These are phyloP conservation scores for Microcera coccophila DNA, from an alignment of 2,329 filamentous ascomycete genomes.

Conservation along the genomic window DNA sequence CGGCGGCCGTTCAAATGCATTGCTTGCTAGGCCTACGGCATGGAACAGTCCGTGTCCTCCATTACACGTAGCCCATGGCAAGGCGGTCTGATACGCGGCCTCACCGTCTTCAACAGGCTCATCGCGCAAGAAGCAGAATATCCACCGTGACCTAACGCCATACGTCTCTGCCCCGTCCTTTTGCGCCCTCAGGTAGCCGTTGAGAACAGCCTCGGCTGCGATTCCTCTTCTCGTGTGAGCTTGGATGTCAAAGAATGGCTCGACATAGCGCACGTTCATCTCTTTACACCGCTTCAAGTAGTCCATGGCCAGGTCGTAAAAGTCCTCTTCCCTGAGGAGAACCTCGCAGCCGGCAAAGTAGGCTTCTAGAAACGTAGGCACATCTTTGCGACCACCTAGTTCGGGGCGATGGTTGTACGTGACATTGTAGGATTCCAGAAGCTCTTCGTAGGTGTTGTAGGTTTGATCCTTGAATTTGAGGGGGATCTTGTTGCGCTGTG, in stretches of 20 bases:
- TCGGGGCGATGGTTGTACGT: constrained; percentile 48
- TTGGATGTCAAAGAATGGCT: constrained; percentile 77
- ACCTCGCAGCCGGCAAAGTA: constrained; percentile 75
- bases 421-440: constrained; percentile 58
- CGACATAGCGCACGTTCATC: constrained; percentile 65
- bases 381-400: constrained; percentile 31
- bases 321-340: constrained; percentile 62
- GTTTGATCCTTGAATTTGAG: constrained; percentile 48
- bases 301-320: constrained; percentile 64
- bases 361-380: constrained; percentile 61
- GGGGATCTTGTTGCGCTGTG: constrained; percentile 58
- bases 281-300: constrained; percentile 62
- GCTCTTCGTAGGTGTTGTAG: constrained; percentile 56
- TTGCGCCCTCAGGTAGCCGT: constrained; percentile 58
- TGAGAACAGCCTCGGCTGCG: constrained; percentile 56
- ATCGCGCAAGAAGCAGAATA: constrained; percentile 69
- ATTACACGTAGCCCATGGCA: constrained; percentile 37
- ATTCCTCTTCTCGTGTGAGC: constrained; percentile 63
- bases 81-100: constrained; percentile 47
- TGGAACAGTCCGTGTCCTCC: constrained; percentile 38
- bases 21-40: constrained; percentile 45
- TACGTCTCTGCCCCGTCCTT: constrained; percentile 55
- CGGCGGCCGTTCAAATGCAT: constrained; percentile 44
- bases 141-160: constrained; percentile 61
- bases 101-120: constrained; percentile 68